phyloP scores from a whole-genome alignment of 2,329 filamentous ascomycete genomes.

The Pseudogymnoascus sp. region DNA sequence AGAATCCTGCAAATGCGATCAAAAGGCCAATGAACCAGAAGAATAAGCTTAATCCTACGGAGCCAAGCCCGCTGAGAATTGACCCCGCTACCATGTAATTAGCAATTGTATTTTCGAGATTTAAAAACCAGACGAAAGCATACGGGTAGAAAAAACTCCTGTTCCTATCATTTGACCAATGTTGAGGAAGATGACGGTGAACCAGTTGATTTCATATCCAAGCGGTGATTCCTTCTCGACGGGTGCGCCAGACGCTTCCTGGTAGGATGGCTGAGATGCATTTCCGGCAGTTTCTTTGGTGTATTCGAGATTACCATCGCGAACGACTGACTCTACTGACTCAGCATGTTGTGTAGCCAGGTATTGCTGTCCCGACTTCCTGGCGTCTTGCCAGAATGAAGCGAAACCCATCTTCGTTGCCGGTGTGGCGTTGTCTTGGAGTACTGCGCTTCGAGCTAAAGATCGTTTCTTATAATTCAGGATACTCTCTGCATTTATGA shows the following conservation, averaged over 20 bases:
- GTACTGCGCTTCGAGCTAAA: background rate
- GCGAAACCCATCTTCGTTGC: conserved; percentile 3
- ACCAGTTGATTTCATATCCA: conserved; percentile 49
- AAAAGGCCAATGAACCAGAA: conserved; percentile 60
- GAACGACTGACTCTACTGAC: background rate
- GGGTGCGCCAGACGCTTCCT: conserved; percentile 55
- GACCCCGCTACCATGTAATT: conserved; percentile 38
- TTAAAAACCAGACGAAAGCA: conserved; percentile 24
- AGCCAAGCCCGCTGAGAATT: conserved; percentile 54
- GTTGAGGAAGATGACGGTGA: conserved; percentile 54
- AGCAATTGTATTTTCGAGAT: background rate
- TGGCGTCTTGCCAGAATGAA: conserved; percentile 6
- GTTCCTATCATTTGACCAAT: conserved; percentile 58
- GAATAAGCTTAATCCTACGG: conserved; percentile 53
- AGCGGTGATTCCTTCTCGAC: conserved; percentile 52
- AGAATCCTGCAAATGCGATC: conserved; percentile 47
- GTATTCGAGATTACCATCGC: conserved; percentile 18
- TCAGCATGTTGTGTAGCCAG: background rate
- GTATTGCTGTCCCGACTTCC: conserved; percentile 5
- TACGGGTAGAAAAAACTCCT: conserved; percentile 58
- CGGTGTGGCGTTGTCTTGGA: background rate
- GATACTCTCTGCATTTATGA: background rate
- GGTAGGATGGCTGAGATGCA: conserved; percentile 39
- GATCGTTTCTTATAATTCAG: background rate
- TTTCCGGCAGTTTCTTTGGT: conserved; percentile 37